Base-by-base conservation (phyloP, 768 basidiomycete genomes). In the Royoungia palumana region DNA sequence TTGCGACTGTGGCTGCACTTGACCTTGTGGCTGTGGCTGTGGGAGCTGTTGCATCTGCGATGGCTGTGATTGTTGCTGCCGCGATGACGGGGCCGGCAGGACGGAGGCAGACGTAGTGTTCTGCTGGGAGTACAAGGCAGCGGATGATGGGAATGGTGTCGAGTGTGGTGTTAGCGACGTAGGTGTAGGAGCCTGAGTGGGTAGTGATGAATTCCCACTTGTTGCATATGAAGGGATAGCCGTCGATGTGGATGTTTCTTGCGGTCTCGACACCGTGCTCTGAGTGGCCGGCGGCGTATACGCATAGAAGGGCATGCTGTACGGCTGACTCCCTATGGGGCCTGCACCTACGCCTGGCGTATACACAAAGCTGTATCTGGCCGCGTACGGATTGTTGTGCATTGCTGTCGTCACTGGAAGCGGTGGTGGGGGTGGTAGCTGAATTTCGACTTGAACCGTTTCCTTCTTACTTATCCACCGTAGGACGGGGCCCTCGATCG, bases 381-480 rank as follows among this genome's bases (percentile, higher is more conserved):
- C 42, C 27, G 55, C 35, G 40, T 58, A 55, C 20, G 49, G 21
- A 34, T 47, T 54, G 21, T 32, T 32, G 14, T 34, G 27, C 14
- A 54, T 32, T 9, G 43, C 22, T 39, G 65, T 58, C 6, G 46
- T 41, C 8, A 42, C 13, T 13, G 47, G 68, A 1, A 73, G 71
- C 5, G 67, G 68, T 1, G 73, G 71, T 4, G 67, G 70, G 10
- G 46, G 62, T 4, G 46, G 55, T 10, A 56, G 52, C n/a, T 44
- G 53, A 14, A 62, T 49, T 36, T 63, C 58, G 12, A 83, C 73
- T 43, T 76, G 76, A 7, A 75, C 67, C 32, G 82, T 75, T 64
- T 90, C 90, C 20, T 64, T 69, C 47, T 71, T 77, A 60, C 86
- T 89, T 21, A 88, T 64, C 83, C 83, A 89, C 41, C 87, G 75